Evolutionary conservation across 768 basidiomycete genomes (phyloP), one percentile per base, ranked within the genome.

Genomic region (Kwoniella dejecticola): DNA sequence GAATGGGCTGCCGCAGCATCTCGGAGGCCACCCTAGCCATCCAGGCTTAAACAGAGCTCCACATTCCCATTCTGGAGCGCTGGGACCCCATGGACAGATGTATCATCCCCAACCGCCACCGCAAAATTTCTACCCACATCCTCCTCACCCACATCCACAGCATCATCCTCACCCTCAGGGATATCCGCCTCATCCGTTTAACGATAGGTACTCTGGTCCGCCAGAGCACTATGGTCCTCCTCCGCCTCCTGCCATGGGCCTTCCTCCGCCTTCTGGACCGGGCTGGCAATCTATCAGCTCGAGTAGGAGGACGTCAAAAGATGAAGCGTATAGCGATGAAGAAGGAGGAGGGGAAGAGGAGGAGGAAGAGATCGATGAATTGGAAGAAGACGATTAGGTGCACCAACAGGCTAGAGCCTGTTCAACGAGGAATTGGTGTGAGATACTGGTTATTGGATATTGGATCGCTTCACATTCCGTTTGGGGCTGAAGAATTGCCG

Each of bases 281-380:
- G 62, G 40, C 40, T 41, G 45, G 33, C 10, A 30, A 8, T 42
- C 40, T n/a, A 31, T 36, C 8, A 52, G 41, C 21, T 48, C 30
- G 10, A 44, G 36, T 15, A 52, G 56, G 24, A 36, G 62, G 29
- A 52, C 42, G 5, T 53, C 44, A 17, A 57, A 58, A 49, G 64
- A 62, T 46, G 60, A 52, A 41, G 60, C 38, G 26, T 52, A 30
- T 49, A 62, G 55, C 24, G 54, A 52, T 2, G 63, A 46, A 36
- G 64, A 57, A 17, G 62, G 53, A 26, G 60, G 47, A 36, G 64
- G 53, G 31, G 54, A 49, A 13, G 64, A 66, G 46, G 64, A 66
- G 38, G 60, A 61, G 15, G 64, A 66, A 23, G 64, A 66, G 45
- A 60, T 56, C n/a, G 56, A 62, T 41, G 64, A 66, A 44, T 23